phyloP scores from a whole-genome alignment of 1,284 basidiomycete species.

The Boletus holoroseus region DNA sequence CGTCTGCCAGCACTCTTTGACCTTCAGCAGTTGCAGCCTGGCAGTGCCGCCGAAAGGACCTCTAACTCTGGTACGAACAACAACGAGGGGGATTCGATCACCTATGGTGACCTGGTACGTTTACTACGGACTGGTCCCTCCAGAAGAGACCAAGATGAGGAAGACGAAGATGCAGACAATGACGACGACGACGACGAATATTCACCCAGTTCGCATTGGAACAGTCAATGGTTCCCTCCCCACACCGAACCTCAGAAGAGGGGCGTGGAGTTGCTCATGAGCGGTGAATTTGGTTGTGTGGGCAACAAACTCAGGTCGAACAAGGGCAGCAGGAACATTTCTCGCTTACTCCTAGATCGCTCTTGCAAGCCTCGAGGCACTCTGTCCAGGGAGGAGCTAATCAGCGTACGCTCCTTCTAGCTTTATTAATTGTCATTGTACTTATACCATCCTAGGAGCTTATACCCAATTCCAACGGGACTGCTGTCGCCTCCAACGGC shows the following conservation, averaged over 20 bases:
- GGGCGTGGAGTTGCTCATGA: conserved; percentile 66
- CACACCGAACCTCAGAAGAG: conserved; percentile 63
- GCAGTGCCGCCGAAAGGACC: conserved; percentile 24
- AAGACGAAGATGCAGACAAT: conserved; percentile 37
- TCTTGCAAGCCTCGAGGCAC: conserved; percentile 36
- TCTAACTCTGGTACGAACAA: conserved; percentile 29
- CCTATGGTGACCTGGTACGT: conserved; percentile 23
- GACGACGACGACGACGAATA: conserved; percentile 31
- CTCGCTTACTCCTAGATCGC: conserved; percentile 44
- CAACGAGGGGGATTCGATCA: conserved; percentile 21
- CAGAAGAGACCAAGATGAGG: conserved; percentile 27
- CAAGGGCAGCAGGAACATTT: conserved; percentile 40
- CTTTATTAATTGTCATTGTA: background rate
- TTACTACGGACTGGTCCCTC: conserved; percentile 15
- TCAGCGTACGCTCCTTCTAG: conserved; percentile 38
- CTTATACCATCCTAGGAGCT: conserved; percentile 47
- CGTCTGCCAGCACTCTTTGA: conserved; percentile 40
- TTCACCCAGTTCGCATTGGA: conserved; percentile 25
- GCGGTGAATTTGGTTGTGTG: conserved; percentile 83
- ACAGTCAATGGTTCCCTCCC: conserved; percentile 41
- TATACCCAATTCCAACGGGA: conserved; percentile 83
- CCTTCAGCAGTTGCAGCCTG: conserved; percentile 31
- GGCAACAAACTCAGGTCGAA: conserved; percentile 43
- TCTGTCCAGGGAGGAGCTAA: conserved; percentile 48
- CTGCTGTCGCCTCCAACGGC: conserved; percentile 77